These are phyloP conservation scores for Fusarium keratoplasticum DNA, from an alignment of 2,329 filamentous ascomycete genomes.

Conservation along the genomic window DNA sequence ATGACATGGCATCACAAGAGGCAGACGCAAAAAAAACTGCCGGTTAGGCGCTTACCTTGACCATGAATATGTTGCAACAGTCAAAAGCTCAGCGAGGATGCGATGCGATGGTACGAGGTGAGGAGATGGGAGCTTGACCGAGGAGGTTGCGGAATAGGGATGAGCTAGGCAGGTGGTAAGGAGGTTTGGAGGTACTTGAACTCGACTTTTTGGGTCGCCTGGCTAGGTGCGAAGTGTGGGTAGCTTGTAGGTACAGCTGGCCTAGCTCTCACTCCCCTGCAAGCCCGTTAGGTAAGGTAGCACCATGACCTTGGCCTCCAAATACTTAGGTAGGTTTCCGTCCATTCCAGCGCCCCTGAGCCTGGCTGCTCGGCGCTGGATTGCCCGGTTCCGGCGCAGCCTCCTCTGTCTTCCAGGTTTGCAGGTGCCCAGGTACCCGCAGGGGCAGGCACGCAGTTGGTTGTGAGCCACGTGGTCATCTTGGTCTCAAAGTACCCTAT, in stretches of 20 bases:
- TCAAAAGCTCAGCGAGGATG: neutral
- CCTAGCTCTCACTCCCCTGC: neutral
- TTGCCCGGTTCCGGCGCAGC: neutral
- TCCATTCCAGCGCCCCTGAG: neutral
- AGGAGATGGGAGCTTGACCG: constrained; percentile 30
- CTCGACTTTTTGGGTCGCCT: neutral
- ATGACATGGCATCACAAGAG: neutral
- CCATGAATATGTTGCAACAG: neutral
- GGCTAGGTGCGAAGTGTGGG: neutral
- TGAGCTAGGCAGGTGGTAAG: constrained; percentile 14
- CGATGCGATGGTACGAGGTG: constrained; percentile 17
- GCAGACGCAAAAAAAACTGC: neutral
- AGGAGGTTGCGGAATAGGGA: constrained; percentile 31
- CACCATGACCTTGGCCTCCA: neutral
- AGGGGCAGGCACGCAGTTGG: neutral
- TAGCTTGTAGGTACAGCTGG: neutral
- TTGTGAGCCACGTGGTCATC: constrained; percentile 14
- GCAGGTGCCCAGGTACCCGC: neutral
- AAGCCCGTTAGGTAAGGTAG: neutral
- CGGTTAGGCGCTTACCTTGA: neutral
- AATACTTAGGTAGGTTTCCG: neutral
- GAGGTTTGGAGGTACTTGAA: neutral
- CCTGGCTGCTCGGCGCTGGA: neutral
- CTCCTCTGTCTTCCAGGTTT: neutral
- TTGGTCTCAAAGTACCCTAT: neutral